Evolutionary conservation across 148 eudicot species (phyloP), one percentile per base, ranked within the genome.

Genomic region (Mesembryanthemum crystallinum): DNA sequence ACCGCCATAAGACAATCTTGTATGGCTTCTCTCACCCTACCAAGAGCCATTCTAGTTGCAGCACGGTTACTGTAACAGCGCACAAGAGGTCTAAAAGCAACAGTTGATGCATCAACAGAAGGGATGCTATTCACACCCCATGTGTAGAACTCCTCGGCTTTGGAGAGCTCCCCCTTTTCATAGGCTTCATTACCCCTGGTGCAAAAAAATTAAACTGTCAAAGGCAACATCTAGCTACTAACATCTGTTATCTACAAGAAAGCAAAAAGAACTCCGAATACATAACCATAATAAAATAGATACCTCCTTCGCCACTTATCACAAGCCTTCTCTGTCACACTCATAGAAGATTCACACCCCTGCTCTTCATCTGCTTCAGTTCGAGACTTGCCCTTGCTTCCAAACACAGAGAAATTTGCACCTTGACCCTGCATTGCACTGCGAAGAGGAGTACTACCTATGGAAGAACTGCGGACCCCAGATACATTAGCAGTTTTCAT

Each of bases 31-130:
- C 98, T 85, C 79, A 94, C 80, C 86, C 88, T 88, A 71, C 92
- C 92, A 78, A 85, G 86, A 78, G 88, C 87, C 97, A 92, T 89
- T 61, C 91, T 84, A 33, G 94, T 87, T 59, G 97, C 97, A 77
- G 97, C 98, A 51, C 98, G 98, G 71, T 94, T 94, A 85, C 93
- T 92, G 83, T 94, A 94, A 80, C 98, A 94, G 57, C 91, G 86
- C 75, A 92, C 88, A 79, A 92, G 89, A 79, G 96, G 91, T 74
- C 81, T 80, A 66, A 76, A 64, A 71, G 82, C 79, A 60, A 49
- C 82, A 73, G 59, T 86, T 58, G 84, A 69, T 64, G 77, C 66
- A 64, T 77, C 74, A 8, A 63, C 72, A 43, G 72, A 76, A 62
- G 84, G 82, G 39, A 88, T 76, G 73, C 88, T 77, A 77, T 86